These are phyloP conservation scores for Amanita fuliginea DNA, from an alignment of 768 basidiomycete species.

Conservation along the genomic window DNA sequence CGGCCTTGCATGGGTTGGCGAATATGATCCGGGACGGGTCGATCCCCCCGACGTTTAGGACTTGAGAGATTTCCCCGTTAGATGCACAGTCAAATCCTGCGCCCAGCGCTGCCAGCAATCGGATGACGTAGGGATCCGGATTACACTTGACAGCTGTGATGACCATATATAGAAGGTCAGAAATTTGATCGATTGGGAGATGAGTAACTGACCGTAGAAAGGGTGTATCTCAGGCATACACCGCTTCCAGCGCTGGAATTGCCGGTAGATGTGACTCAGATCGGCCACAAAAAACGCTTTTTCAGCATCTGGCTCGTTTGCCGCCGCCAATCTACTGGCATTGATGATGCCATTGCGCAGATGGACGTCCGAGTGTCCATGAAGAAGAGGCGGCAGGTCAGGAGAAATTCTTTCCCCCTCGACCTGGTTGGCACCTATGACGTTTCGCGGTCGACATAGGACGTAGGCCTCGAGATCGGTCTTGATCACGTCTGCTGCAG, in stretches of 20 bases:
- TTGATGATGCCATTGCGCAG: constrained; percentile 69
- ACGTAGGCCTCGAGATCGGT: constrained; percentile 1
- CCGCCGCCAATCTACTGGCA: constrained; percentile 38
- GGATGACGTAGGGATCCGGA: constrained; percentile 81
- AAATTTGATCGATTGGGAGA: neutral
- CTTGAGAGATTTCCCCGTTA: constrained; percentile 79
- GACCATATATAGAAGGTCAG: neutral
- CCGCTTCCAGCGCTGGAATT: constrained; percentile 73
- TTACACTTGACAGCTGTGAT: constrained; percentile 90
- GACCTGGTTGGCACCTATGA: neutral
- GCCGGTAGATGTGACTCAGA: constrained; percentile 75
- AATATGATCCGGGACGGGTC: constrained; percentile 83
- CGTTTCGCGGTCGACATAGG: neutral
- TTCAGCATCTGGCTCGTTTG: constrained; percentile 53
- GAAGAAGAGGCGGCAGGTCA: constrained; percentile 52
- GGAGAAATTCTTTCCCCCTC: constrained; percentile 15
- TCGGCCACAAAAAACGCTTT: constrained; percentile 96
- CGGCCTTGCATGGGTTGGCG: constrained; percentile 98
- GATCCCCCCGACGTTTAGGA: constrained; percentile 65
- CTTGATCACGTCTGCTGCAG: constrained; percentile 1
- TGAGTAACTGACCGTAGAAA: constrained; percentile 65
- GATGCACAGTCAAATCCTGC: constrained; percentile 97
- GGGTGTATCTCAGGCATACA: constrained; percentile 82
- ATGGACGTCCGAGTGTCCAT: constrained; percentile 64
- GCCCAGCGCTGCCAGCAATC: constrained; percentile 7